A percentile compares a stretch with the other conserved stretches of the same genome.
Conservation (phyloP, 2,329 filamentous ascomycete species). For the Cyanodermella asteris region DNA sequence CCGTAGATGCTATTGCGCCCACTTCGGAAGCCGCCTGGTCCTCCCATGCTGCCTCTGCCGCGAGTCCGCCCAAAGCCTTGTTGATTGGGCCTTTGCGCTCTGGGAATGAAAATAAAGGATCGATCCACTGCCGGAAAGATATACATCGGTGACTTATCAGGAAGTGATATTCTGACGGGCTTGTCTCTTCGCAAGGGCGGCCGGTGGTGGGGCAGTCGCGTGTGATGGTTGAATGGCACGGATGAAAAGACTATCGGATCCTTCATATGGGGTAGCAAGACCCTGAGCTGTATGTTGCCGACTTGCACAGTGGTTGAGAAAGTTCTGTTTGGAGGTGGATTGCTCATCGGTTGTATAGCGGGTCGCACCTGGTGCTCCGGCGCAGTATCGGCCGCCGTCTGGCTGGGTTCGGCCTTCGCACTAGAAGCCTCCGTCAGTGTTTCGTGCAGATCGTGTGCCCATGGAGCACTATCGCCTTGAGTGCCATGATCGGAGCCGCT, state of each 20-base stretch:
- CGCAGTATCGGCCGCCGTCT: constrained; percentile 10
- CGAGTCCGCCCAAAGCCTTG: constrained; percentile 47
- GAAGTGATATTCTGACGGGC: constrained; percentile 80
- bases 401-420: constrained; percentile 16
- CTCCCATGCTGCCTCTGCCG: constrained; percentile 50
- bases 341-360: constrained; percentile 27
- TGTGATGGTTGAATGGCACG: constrained; percentile 73
- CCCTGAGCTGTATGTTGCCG: constrained; percentile 66
- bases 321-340: constrained; percentile 46
- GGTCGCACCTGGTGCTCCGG: constrained; percentile 11
- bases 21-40: constrained; percentile 45
- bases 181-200: constrained; percentile 89
- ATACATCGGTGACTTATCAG: constrained; percentile 57
- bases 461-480: constrained; percentile 49
- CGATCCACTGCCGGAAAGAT: constrained; percentile 77
- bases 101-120: constrained; percentile 94
- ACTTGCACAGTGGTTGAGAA: constrained; percentile 69
- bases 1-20: constrained; percentile 63
- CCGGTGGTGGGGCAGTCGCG: constrained; percentile 79
- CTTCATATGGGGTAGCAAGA: constrained; percentile 57
- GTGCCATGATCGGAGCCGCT: too few relatives aligned
- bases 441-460: constrained; percentile 92
- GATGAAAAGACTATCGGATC: constrained; percentile 48
- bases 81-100: constrained; percentile 81
- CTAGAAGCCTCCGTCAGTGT: too few relatives aligned